Evolutionary conservation across 371 early-diverging fungal species (phyloP), one percentile per base, ranked within the genome.

Genomic region (Basidiobolus meristosporus): DNA sequence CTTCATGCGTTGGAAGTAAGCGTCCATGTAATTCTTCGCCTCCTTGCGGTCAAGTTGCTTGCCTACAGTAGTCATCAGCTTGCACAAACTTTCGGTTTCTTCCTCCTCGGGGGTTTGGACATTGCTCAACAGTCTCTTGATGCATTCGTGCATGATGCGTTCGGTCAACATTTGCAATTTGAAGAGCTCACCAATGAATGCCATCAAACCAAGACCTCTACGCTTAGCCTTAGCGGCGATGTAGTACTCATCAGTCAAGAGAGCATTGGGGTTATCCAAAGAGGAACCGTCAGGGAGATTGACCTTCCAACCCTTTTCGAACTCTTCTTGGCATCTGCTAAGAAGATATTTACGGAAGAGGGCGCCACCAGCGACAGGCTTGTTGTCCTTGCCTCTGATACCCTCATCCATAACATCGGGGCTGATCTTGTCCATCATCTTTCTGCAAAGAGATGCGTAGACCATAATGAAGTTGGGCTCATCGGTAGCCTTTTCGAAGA

Each of bases 101-200:
- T 90, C 96, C 50, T 92, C 95, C 40, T 87, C 93, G 26, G 86
- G 82, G 15, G 42, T 4, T 14, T 11, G 16, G 4, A 38, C 62
- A 46, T 82, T 71, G 42, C 54, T 48, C 46, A 89, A 64, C 42
- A 97, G 66, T 31, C 68, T 67, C 39, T 59, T 62, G 50, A 93
- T 62, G 54, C 91, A 90, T 50, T 68, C 63, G 52, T 84, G 80
- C 75, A 97, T 88, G 42, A 97, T 85, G 57, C 79, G 79, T 45
- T 84, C 82, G 3, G 86, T 78, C 47, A 97, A 61, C 70, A 97
- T 78, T 34, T 61, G 57, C 36, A 70, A 57, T 62, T 85, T 82
- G 75, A 82, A 97, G 37, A 97, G 64, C 58, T 95, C 91, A 53
- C 96, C 92, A 49, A 97, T 84, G 56, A 93, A 92, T 33, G 64